Base-by-base conservation (phyloP, 768 basidiomycete genomes). In the Astraeus odoratus region DNA sequence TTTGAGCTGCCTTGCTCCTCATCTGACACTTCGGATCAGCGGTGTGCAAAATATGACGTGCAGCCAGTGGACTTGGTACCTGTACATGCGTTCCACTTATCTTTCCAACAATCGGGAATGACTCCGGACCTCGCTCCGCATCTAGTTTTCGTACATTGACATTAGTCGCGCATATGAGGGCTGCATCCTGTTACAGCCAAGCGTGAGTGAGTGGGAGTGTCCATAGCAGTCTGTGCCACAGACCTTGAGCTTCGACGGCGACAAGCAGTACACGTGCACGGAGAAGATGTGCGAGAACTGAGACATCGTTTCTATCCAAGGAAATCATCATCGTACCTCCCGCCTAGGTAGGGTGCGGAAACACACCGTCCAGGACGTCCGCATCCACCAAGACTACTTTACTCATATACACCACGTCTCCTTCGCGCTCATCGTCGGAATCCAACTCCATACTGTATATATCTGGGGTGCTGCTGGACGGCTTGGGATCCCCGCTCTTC, bases 181-280 rank as follows among this genome's bases (percentile, higher is more conserved):
- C 67, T 5, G 67, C 63, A 46, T 77, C 77, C 77, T 77, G 47
- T 25, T n/a, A 13, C 18, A 20, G 18, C 18, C 4, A 20, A 55
- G 23, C 55, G 44, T 30, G 1, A 1, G 24, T 39, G 8, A 5
- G 19, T n/a, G 19, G 12, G 23, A n/a, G 12, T 2, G 6, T 8
- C n/a, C 12, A 42, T 27, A 23, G 22, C 9, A 25, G 25, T 10
- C 1, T 6, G 19, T 9, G 49, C 51, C 24, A 22, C 13, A 15
- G 36, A 67, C 81, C 43, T 57, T 80, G 30, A 89, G 58, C 4
- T 70, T 74, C 1, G 79, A 75, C 1, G 86, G 81, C 0, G 86
- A 79, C 24, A 91, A 57, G 55, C 83, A 78, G 60, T 91, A 90
- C 8, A 91, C 63, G 52, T 85, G 78, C 12, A 80, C 66, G 1